These are phyloP conservation scores for Colletotrichum gigasporum DNA, from an alignment of 2,329 filamentous ascomycete species.

Conservation along the genomic window DNA sequence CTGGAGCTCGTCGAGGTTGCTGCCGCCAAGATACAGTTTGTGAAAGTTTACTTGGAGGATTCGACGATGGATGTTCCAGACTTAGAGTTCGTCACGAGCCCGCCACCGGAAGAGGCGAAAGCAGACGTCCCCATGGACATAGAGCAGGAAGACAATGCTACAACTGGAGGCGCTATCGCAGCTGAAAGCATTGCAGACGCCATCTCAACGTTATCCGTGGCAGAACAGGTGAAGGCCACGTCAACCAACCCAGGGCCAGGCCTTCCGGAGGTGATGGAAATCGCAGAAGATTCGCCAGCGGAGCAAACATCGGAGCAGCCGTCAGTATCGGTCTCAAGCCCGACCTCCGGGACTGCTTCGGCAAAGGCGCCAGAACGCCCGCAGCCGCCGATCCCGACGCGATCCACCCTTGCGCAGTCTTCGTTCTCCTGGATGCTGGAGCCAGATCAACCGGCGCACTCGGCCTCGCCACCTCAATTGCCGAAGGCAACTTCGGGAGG, in stretches of 20 bases:
- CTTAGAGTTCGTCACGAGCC: conserved; percentile 19
- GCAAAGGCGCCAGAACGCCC: conserved; percentile 8
- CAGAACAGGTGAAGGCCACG: not conserved
- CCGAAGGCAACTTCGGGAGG: conserved; percentile 35
- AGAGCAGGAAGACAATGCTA: not conserved
- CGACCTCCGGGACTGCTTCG: not conserved
- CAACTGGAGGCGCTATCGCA: not conserved
- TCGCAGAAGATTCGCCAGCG: conserved; percentile 10
- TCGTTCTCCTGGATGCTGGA: conserved; percentile 85
- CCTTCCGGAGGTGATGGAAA: conserved; percentile 20
- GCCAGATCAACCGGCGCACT: conserved; percentile 52
- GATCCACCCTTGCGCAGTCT: conserved; percentile 76
- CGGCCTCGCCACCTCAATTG: conserved; percentile 41
- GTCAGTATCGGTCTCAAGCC: conserved; percentile 4
- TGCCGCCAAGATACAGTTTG: conserved; percentile 71
- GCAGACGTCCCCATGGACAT: conserved; percentile 20
- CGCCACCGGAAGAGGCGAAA: conserved; percentile 3
- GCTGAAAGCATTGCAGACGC: conserved; percentile 9
- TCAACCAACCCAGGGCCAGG: not conserved
- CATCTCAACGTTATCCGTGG: conserved; percentile 22
- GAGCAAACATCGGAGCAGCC: not conserved
- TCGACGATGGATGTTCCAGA: conserved; percentile 60
- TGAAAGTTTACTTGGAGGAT: conserved; percentile 70
- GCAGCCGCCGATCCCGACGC: conserved; percentile 61
- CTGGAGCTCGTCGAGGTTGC: conserved; percentile 66